Evolutionary conservation across 164 flowering plant genomes (phyloP), one percentile per base, ranked within the genome.

Genomic region (Piper longum): DNA sequence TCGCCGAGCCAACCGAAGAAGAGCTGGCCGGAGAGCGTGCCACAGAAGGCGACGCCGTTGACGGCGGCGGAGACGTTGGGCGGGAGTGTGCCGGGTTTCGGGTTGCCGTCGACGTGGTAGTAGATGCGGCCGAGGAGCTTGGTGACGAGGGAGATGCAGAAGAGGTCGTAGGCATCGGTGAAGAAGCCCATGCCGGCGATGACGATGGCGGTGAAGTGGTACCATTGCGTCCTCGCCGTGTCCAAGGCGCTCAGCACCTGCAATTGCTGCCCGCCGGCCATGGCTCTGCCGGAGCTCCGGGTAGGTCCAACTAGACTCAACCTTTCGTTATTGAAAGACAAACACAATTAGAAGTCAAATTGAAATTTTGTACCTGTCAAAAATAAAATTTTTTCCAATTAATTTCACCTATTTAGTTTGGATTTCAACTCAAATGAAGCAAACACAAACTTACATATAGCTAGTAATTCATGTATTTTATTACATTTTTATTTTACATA

Each of bases 1-100:
- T 89, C 96, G 12, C 96, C 96, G 5, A 89, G 89, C 93, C 96
- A 85, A 0, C 93, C 93, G 59, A 87, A 87, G 78, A 87, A 87
- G 71, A 87, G 88, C 63, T 87, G 91, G 26, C 96, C 96, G 0
- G 85, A 66, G 0, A 89, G 79, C 3, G 96, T 87, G 9, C 96
- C 93, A 19, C 96, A 76, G 57, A 89, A 72, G 1, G 93, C 96
- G 1, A 89, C 95, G 3, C 96, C 95, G 54, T 84, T 89, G 41
- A 89, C 91, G 2, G 91, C 85, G 1, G 91, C 86, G 0, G 91
- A 70, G 11, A 84, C 88, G 45, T 83, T 82, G 1, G 96, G 95
- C 16, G 82, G 82, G 16, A 79, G 66, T 14, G 73, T 43, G 4
- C 82, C 82, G 0, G 82, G 82, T 45, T 66, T 72, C 3, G 19